Conservation (phyloP, 2,329 filamentous ascomycete genomes). For the Chaetomium globosum region DNA sequence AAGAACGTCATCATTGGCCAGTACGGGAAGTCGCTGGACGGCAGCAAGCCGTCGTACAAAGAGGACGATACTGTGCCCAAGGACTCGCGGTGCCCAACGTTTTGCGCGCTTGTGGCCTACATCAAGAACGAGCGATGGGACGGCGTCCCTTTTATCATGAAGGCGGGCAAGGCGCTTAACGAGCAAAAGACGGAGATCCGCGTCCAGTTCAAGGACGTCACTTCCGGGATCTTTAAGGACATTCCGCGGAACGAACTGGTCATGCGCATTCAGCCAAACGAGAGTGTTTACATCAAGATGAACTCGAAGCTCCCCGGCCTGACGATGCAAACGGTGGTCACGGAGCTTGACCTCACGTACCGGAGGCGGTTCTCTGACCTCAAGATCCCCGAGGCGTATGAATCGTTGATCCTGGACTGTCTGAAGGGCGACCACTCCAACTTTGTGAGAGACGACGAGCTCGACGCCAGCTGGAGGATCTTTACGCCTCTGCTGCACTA, state of each 20-base stretch:
- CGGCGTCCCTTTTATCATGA: constrained; percentile 97
- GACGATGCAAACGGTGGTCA: constrained; percentile 99
- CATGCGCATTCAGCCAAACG: constrained; percentile 98
- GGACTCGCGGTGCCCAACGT: constrained; percentile 95
- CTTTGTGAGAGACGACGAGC: constrained; percentile 95
- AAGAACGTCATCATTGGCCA: constrained; percentile 99
- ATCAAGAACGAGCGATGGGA: constrained; percentile 99
- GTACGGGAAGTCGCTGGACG: constrained; percentile 94
- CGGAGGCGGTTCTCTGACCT: constrained; percentile 97
- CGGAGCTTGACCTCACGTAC: constrained; percentile 97
- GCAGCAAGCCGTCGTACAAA: constrained; percentile 95
- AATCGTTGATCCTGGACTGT: constrained; percentile 94
- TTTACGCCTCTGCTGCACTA: constrained; percentile 98
- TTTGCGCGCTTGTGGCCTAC: constrained; percentile 94
- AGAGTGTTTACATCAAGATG: constrained; percentile 99
- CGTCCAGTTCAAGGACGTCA: constrained; percentile 99
- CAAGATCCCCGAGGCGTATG: constrained; percentile 99
- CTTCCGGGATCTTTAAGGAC: constrained; percentile 99
- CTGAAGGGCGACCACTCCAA: constrained; percentile 99
- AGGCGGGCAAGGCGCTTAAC: constrained; percentile 97
- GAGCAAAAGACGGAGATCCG: constrained; percentile 99
- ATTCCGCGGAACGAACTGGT: constrained; percentile 99
- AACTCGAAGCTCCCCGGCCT: constrained; percentile 98
- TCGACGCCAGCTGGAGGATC: constrained; percentile 97
- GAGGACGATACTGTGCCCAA: constrained; percentile 98